phyloP scores from a whole-genome alignment of 2,329 filamentous ascomycete genomes.

The Harringtonia aguacate region DNA sequence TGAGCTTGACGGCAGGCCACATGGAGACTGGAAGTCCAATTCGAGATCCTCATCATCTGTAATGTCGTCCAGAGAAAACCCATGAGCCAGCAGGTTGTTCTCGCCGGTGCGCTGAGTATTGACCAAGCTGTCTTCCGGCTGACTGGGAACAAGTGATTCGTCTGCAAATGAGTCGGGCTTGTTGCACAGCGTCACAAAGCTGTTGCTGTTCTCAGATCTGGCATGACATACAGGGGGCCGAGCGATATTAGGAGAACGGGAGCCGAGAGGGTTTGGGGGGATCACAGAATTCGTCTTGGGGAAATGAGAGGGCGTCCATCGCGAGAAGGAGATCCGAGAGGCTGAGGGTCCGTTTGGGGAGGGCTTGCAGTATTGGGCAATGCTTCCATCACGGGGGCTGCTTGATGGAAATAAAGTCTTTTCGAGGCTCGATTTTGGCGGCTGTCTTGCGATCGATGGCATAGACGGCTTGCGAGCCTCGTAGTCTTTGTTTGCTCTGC shows the following conservation, averaged over 20 bases:
- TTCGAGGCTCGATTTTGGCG: slow-evolving; percentile 23
- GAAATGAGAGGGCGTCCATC: neutral
- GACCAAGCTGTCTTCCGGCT: neutral
- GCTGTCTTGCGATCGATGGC: slow-evolving; percentile 7
- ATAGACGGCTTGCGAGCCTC: slow-evolving; percentile 21
- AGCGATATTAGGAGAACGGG: slow-evolving; percentile 22
- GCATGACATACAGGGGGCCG: slow-evolving; percentile 8
- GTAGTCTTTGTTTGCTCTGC: slow-evolving; percentile 17
- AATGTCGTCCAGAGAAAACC: slow-evolving; percentile 68
- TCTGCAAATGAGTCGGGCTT: slow-evolving; percentile 34
- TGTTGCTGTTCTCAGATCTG: neutral
- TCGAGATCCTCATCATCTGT: slow-evolving; percentile 73
- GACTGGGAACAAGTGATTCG: slow-evolving; percentile 5
- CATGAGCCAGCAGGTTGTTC: slow-evolving; percentile 2
- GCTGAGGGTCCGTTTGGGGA: slow-evolving; percentile 16
- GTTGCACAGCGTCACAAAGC: slow-evolving; percentile 7
- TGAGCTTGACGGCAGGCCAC: slow-evolving; percentile 30
- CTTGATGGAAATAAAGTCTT: slow-evolving; percentile 49
- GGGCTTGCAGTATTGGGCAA: slow-evolving; percentile 6
- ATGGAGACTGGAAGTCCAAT: slow-evolving; percentile 53
- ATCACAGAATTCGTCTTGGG: slow-evolving; percentile 5
- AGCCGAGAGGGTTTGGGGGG: slow-evolving; percentile 17
- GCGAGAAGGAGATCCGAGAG: slow-evolving; percentile 13
- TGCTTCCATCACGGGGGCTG: slow-evolving; percentile 36
- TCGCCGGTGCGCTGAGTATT: neutral